A percentile compares a stretch with the other conserved stretches of the same genome.
Conservation (phyloP, 192 early-diverging fungal species). For the Backusella tuberculispora region DNA sequence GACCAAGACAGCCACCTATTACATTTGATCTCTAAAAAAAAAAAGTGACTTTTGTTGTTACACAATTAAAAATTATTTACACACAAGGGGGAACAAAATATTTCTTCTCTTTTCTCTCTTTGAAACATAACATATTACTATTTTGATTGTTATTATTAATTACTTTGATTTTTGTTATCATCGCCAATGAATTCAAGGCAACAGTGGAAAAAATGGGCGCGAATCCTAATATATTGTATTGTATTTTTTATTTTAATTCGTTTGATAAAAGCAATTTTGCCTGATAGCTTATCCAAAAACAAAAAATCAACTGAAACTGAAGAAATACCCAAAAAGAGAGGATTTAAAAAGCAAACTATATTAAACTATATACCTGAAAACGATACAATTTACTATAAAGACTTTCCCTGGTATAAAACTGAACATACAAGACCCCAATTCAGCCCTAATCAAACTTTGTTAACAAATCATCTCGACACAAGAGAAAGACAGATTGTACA, state of each 20-base stretch:
- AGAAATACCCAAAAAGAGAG: background rate
- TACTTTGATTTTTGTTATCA: background rate
- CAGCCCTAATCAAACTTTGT: background rate
- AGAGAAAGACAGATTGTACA: background rate
- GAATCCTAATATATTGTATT: slow-evolving; percentile 30
- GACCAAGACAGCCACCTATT: slow-evolving; percentile 26
- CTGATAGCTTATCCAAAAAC: background rate
- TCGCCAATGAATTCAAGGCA: background rate
- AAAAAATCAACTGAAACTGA: background rate
- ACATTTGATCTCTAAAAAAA: slow-evolving; percentile 35
- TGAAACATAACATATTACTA: background rate
- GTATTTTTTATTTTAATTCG: background rate
- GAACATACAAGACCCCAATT: slow-evolving; percentile 18
- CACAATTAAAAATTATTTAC: background rate
- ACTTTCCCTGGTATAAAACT: slow-evolving; percentile 25
- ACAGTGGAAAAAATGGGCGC: background rate
- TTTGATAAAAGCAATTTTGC: background rate
- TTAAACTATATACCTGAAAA: slow-evolving; percentile 2
- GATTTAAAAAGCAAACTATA: background rate
- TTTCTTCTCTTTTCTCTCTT: slow-evolving; percentile 10
- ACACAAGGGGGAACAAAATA: background rate
- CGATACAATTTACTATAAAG: slow-evolving; percentile 1
- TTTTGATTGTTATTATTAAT: no score
- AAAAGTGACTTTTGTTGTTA: background rate
- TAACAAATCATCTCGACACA: background rate